Evolutionary conservation across 2,329 filamentous ascomycete species (phyloP).

Genomic region (Podosphaera xanthii): DNA sequence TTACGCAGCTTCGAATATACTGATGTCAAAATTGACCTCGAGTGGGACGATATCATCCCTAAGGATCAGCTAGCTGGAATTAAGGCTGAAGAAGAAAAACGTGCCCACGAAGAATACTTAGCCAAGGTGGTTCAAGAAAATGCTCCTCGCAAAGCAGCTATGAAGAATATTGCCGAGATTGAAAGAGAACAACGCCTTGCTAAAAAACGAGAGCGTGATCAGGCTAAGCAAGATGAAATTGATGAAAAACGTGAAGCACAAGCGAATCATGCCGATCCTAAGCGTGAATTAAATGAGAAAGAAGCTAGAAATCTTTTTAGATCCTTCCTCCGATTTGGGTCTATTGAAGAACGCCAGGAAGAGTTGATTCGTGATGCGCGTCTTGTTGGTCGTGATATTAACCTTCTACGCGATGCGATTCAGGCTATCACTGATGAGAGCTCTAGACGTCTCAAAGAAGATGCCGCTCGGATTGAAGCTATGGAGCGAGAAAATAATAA

Average conservation of each 20-base stretch:
- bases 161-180: conserved; percentile 31
- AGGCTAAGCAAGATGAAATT: conserved; percentile 46
- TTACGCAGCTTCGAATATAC: conserved; percentile 78
- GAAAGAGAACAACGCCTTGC: conserved; percentile 41
- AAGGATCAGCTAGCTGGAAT: conserved; percentile 76
- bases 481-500: conserved; percentile 54
- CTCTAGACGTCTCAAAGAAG: conserved; percentile 52
- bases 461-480: conserved; percentile 36
- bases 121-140: conserved; percentile 66
- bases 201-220: conserved; percentile 43
- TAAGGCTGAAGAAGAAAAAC: conserved; percentile 71
- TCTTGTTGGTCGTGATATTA: conserved; percentile 57
- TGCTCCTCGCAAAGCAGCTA: conserved; percentile 52
- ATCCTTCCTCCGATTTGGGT: conserved; percentile 76
- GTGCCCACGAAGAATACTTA: conserved; percentile 62
- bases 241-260: conserved; percentile 43
- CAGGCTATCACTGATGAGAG: conserved; percentile 43
- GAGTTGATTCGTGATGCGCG: conserved; percentile 78
- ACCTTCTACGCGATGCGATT: conserved; percentile 55
- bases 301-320: conserved; percentile 82
- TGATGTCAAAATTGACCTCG: conserved; percentile 89
- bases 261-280: conserved; percentile 57
- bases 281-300: conserved; percentile 74
- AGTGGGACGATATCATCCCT: conserved; percentile 97
- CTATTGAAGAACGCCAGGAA: conserved; percentile 66